A percentile compares a stretch with the other conserved stretches of the same genome.
phyloP scores from a whole-genome alignment of 2,329 filamentous ascomycete species.

The Ascochyta clinopodiicola region DNA sequence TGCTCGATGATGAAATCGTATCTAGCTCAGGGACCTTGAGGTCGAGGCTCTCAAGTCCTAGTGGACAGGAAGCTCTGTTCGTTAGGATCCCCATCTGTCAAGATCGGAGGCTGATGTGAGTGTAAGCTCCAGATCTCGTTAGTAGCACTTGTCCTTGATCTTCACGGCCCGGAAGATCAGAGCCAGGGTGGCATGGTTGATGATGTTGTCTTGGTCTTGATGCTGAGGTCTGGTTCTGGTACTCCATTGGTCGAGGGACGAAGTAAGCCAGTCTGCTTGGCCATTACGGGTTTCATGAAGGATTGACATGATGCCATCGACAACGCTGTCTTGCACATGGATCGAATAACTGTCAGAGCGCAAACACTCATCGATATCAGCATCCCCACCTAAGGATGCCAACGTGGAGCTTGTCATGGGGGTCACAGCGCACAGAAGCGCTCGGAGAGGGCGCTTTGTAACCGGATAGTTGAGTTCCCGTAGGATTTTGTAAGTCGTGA shows the following conservation, averaged over 20 bases:
- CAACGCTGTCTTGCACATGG: neutral
- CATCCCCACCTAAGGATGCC: conserved; percentile 19
- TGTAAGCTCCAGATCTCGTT: neutral
- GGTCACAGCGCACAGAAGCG: conserved; percentile 6
- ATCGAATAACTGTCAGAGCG: conserved; percentile 1
- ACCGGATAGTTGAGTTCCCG: conserved; percentile 30
- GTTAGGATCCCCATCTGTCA: neutral
- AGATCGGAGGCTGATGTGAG: conserved; percentile 5
- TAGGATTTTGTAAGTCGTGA: conserved; percentile 15
- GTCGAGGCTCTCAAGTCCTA: neutral
- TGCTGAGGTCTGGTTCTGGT: neutral
- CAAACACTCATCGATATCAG: conserved; percentile 12
- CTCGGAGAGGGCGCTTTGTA: conserved; percentile 14
- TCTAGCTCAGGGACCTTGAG: neutral
- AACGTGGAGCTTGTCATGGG: conserved; percentile 4
- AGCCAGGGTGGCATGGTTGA: conserved; percentile 8
- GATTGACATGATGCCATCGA: conserved; percentile 3
- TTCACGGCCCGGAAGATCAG: conserved; percentile 29
- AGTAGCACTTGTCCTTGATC: conserved; percentile 19
- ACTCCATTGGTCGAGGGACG: neutral
- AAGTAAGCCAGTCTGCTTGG: neutral
- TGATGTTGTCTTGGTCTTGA: conserved; percentile 12
- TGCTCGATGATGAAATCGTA: neutral
- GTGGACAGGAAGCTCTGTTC: neutral
- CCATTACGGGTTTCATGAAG: neutral